Evolutionary conservation across 306 rosid genomes (phyloP).

Genomic region (Vigna mungo): DNA sequence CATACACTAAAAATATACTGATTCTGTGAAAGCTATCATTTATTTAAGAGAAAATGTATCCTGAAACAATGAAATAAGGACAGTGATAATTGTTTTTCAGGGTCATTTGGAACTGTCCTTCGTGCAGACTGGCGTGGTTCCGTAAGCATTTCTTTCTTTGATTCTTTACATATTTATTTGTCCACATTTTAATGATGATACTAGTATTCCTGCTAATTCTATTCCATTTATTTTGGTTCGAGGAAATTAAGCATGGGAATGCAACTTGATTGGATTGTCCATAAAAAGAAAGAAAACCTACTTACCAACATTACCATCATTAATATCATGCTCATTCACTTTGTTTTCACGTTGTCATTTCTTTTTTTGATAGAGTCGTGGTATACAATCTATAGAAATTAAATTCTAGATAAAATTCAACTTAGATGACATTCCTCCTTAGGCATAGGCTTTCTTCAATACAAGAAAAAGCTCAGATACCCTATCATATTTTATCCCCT

Average conservation of each 20-base stretch:
- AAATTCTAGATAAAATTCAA: background rate
- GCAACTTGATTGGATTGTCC: background rate
- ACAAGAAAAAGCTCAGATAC: too few species aligned
- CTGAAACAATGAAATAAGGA: conserved; percentile 32
- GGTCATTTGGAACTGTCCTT: conserved; percentile 93
- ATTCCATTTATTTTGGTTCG: conserved; percentile 11
- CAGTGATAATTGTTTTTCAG: conserved; percentile 62
- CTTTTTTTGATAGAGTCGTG: conserved; percentile 8
- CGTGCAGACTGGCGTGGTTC: conserved; percentile 97
- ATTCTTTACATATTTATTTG: conserved; percentile 16
- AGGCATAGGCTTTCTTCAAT: too few species aligned
- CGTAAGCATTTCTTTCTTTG: conserved; percentile 60
- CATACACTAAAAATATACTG: conserved; percentile 6
- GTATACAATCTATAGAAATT: conserved; percentile 4
- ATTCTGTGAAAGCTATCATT: conserved; percentile 28
- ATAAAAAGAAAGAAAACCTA: conserved; percentile 16
- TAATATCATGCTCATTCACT: background rate
- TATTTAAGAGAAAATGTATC: conserved; percentile 19
- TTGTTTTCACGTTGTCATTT: conserved; percentile 28
- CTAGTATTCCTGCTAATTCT: conserved; percentile 7
- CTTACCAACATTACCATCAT: conserved; percentile 3
- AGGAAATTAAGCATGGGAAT: conserved; percentile 13
- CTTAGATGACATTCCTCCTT: background rate
- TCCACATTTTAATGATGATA: conserved; percentile 26
- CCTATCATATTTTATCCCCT: too few species aligned